These are phyloP conservation scores for Hemisphaericaspora xylofermentans DNA, from an alignment of 1,139 yeast genomes.

Conservation along the genomic window DNA sequence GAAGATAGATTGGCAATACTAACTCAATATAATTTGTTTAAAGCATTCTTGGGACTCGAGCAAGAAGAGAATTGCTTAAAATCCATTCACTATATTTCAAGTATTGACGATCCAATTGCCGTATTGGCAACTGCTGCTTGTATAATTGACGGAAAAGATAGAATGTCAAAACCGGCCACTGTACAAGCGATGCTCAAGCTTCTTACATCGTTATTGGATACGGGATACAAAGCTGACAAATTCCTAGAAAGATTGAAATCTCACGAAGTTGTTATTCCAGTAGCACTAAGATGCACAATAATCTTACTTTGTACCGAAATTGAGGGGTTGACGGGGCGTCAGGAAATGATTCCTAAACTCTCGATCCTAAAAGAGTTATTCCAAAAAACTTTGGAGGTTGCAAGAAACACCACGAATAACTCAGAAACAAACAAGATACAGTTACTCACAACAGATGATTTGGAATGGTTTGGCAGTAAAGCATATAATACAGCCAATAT, in stretches of 20 bases:
- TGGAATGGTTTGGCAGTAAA: conserved; percentile 22
- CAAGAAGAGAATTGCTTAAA: conserved; percentile 12
- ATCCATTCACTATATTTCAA: conserved; percentile 10
- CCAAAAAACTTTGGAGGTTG: conserved; percentile 9
- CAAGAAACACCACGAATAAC: conserved; percentile 4
- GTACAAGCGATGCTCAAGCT: conserved; percentile 8
- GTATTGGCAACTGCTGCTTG: conserved; percentile 18
- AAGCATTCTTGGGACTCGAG: conserved; percentile 14
- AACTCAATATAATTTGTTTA: conserved; percentile 26
- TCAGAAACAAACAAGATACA: background rate
- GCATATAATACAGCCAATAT: conserved; percentile 15
- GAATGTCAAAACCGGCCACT: conserved; percentile 2
- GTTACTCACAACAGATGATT: conserved; percentile 12
- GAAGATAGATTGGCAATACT: conserved; percentile 16
- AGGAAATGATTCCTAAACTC: conserved; percentile 1
- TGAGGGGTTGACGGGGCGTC: conserved; percentile 1
- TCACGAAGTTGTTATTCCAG: conserved; percentile 10
- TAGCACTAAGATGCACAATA: conserved; percentile 11
- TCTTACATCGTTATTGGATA: conserved; percentile 3
- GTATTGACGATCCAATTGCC: conserved; percentile 8
- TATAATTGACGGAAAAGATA: conserved; percentile 17
- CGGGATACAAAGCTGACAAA: conserved; percentile 2
- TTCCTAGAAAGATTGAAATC: conserved; percentile 7
- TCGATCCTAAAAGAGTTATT: conserved; percentile 7
- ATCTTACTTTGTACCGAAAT: conserved; percentile 9